Base-by-base conservation (phyloP, 2,329 filamentous ascomycete genomes). In the Aquanectria penicillioides region DNA sequence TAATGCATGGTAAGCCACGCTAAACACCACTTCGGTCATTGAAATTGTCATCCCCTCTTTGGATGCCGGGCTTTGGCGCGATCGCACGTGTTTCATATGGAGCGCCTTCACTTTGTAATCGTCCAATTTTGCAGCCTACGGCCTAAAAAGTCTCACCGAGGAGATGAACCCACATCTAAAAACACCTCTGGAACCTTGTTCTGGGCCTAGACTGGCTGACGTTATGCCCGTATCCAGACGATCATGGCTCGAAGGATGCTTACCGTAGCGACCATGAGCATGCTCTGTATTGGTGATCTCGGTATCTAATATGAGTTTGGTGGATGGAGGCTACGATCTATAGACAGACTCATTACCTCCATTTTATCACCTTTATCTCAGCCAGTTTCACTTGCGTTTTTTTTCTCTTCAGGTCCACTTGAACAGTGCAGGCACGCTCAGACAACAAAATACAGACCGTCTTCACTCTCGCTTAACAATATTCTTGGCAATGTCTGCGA, bases 401-500 rank as follows among this genome's bases (percentile, higher is more conserved):
- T 11, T 33, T 18, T 23, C 13, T 26, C 18, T 51, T 37, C 22
- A 36, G 6, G 22, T 44, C 38, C 38, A 33, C 23, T n/a, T n/a
- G 36, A 22, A 26, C 38, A 28, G 38, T 34, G 49, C 43, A 34
- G 37, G 44, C 44, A 20, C 22, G n/a, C 36, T 53, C 49, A 43
- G 49, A 36, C 49, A 29, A 18, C 49, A 33, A 25, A 43, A 23
- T 23, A 53, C 49, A 36, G 49, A 26, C 49, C n/a, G n/a, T 53
- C 49, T 38, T 53, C 49, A 23, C 38, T 31, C n/a, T n/a, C n/a
- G n/a, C n/a, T n/a, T n/a, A n/a, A n/a, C n/a, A n/a, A n/a, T n/a
- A n/a, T n/a, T n/a, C 17, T 28, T 44, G 28, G 49, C 38, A 34
- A 53, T 53, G 49, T 15, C 49, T 53, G 49, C 49, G 36, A 53